These are phyloP conservation scores for Botryotinia convoluta DNA, from an alignment of 2,329 filamentous ascomycete genomes.

Conservation along the genomic window DNA sequence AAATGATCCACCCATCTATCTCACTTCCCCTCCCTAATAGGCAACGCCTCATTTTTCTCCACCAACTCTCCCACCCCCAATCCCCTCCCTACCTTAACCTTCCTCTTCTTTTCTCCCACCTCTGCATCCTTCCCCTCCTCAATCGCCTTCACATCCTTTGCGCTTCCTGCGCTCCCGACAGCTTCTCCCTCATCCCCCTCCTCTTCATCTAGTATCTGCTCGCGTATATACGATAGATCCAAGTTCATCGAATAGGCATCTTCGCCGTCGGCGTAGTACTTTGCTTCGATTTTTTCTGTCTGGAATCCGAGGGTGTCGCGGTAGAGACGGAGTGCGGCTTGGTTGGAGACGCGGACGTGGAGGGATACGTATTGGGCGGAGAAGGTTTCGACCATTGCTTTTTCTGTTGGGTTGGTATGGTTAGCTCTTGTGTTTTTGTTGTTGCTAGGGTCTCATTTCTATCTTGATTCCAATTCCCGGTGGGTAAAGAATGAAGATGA, in stretches of 20 bases:
- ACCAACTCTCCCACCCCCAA: conserved; percentile 77
- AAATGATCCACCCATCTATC: no score
- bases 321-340: conserved; percentile 87
- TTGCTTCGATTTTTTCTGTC: conserved; percentile 79
- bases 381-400: conserved; percentile 96
- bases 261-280: conserved; percentile 97
- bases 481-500: not conserved
- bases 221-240: conserved; percentile 62
- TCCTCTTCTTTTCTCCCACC: conserved; percentile 64
- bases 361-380: conserved; percentile 89
- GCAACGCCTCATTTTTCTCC: conserved; percentile 59
- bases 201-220: conserved; percentile 49
- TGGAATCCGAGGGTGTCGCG: conserved; percentile 87
- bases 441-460: no score
- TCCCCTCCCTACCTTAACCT: conserved; percentile 78
- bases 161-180: conserved; percentile 62
- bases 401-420: conserved; percentile 52
- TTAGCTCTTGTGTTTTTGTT: not conserved
- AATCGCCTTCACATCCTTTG: conserved; percentile 48
- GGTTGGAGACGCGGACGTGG: conserved; percentile 93
- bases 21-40: not conserved
- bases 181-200: conserved; percentile 60
- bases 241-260: conserved; percentile 94
- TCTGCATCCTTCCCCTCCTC: conserved; percentile 61
- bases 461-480: not conserved